Base-by-base conservation (phyloP, 2,329 filamentous ascomycete species). In the Scytalidium lignicola region DNA sequence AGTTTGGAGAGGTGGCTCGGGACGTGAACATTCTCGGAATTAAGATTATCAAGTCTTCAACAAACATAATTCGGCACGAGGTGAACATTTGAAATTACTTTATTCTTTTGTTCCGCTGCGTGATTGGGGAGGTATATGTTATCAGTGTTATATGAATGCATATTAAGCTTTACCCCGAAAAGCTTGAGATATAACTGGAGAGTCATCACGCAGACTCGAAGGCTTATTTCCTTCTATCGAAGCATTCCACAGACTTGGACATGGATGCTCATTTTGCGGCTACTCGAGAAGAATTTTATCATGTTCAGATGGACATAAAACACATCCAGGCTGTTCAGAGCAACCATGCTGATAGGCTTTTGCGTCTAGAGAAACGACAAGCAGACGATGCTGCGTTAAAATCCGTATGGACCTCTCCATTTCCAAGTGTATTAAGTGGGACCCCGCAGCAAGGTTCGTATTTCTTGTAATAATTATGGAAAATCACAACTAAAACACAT, bases 321-420 rank as follows among this genome's bases (percentile, higher is more conserved):
- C 79, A 85, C 67, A 73, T 86, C 52, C 82, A 86, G 59, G 73
- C 78, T 63, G 72, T 80, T 52, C 82, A 85, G 65, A 75, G 70
- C 55, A 78, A 74, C 59, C 81, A 86, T 67, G 74, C 77, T 50
- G 83, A 86, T 56, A 72, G 83, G 62, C 65, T 86, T 47, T 67
- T 76, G 52, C 72, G 80, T 54, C 66, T 86, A 46, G 83, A 86
- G 65, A 83, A 82, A 60, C 80, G 82, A 43, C 81, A 85, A 62
- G 81, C 82, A 28, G 82, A 85, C 57, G 81, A 86, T 68, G 79
- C 80, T 44, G 77, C 80, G 26, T 69, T 86, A 52, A 95, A 92
- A 69, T 95, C 88, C 53, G 87, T 95, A 49, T 99, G 93, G 93
- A 85, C 86, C 56, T 95, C 91, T 49, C 91, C 91, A 15, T 96